phyloP scores from a whole-genome alignment of 768 basidiomycete species.

The Leccinum truebloodii region DNA sequence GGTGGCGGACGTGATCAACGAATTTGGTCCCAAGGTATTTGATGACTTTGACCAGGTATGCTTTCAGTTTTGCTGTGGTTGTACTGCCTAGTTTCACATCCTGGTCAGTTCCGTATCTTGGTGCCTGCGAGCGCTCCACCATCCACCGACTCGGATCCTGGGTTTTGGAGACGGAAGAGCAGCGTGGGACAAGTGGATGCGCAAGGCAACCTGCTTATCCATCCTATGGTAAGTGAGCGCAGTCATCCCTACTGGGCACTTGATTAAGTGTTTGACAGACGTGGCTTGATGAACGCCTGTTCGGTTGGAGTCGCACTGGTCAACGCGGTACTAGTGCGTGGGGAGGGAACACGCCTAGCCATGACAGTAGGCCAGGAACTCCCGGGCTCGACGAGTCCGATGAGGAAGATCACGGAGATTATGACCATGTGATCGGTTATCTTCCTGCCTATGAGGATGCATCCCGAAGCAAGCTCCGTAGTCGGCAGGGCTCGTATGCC shows the following conservation, averaged over 20 bases:
- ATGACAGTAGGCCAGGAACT: slow-evolving; percentile 65
- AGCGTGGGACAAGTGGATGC: slow-evolving; percentile 82
- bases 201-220: slow-evolving; percentile 79
- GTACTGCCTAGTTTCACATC: slow-evolving; percentile 4
- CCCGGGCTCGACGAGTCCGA: slow-evolving; percentile 82
- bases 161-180: slow-evolving; percentile 79
- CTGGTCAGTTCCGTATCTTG: slow-evolving; percentile 68
- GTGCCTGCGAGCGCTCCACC: slow-evolving; percentile 83
- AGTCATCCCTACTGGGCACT: not conserved
- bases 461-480: slow-evolving; percentile 47
- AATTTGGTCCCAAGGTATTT: slow-evolving; percentile 85
- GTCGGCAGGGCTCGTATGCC: slow-evolving; percentile 76
- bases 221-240: slow-evolving; percentile 71
- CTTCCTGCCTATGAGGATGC: slow-evolving; percentile 53
- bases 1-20: slow-evolving; percentile 79
- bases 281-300: slow-evolving; percentile 92
- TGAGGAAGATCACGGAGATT: slow-evolving; percentile 88
- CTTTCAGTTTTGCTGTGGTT: slow-evolving; percentile 8
- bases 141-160: slow-evolving; percentile 57
- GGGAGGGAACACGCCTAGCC: slow-evolving; percentile 58
- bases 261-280: slow-evolving; percentile 40
- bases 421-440: slow-evolving; percentile 81
- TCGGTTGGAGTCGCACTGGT: slow-evolving; percentile 86
- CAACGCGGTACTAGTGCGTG: slow-evolving; percentile 84
- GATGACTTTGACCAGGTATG: slow-evolving; percentile 83